A percentile compares a stretch with the other conserved stretches of the same genome.
Evolutionary conservation across 192 early-diverging fungal species (phyloP).

Genomic region (Cladochytrium replicatum): DNA sequence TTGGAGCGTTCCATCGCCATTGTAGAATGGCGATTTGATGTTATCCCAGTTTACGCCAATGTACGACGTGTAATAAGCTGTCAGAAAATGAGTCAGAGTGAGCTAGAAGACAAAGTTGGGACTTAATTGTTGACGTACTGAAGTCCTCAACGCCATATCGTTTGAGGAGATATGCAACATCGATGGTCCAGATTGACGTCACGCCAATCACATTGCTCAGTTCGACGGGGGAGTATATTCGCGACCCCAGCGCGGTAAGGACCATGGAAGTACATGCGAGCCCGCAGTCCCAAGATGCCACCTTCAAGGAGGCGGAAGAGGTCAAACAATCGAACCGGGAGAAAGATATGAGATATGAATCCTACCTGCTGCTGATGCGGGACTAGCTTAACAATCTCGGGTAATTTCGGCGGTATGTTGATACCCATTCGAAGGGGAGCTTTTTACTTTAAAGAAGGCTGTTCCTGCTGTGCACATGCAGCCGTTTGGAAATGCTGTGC

Average conservation of each 20-base stretch:
- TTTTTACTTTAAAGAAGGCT: too few relatives aligned
- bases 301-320: too few relatives aligned
- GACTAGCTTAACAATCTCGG: too few relatives aligned
- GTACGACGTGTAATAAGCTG: slow-evolving; percentile 79
- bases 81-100: not conserved
- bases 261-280: slow-evolving; percentile 77
- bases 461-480: too few relatives aligned
- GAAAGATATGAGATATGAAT: too few relatives aligned
- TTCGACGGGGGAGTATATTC: not conserved
- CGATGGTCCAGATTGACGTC: slow-evolving; percentile 83
- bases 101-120: not conserved
- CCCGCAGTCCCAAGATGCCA: slow-evolving; percentile 96
- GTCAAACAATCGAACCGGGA: too few relatives aligned
- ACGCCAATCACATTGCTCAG: slow-evolving; percentile 24
- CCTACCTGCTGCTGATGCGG: too few relatives aligned
- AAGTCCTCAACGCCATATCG: slow-evolving; percentile 68
- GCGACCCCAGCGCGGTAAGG: slow-evolving; percentile 32
- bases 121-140: slow-evolving; percentile 27
- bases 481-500: too few relatives aligned
- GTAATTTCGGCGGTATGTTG: too few relatives aligned
- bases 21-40: slow-evolving; percentile 60
- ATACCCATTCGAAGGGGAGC: too few relatives aligned
- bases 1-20: slow-evolving; percentile 44
- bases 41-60: slow-evolving; percentile 73
- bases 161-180: slow-evolving; percentile 68